Evolutionary conservation across 2,329 filamentous ascomycete genomes (phyloP).

Genomic region (Monosporascus sp.): DNA sequence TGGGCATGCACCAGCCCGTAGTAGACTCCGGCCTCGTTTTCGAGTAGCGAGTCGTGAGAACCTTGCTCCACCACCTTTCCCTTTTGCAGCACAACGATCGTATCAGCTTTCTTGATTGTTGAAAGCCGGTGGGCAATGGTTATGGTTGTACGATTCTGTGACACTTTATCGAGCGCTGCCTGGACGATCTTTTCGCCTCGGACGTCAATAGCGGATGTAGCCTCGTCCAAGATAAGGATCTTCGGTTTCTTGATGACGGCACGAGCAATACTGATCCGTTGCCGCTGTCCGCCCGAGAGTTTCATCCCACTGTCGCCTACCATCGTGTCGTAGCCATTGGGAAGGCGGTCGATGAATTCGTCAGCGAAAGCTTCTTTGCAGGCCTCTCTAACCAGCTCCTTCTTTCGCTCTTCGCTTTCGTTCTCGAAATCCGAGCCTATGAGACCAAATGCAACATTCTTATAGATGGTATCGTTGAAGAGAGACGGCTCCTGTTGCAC

Average conservation of each 20-base stretch:
- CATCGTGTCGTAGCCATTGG: conserved; percentile 62
- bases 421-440: conserved; percentile 47
- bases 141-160: conserved; percentile 61
- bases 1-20: conserved; percentile 61
- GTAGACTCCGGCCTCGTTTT: conserved; percentile 57
- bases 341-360: conserved; percentile 61
- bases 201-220: conserved; percentile 60
- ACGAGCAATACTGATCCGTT: conserved; percentile 72
- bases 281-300: conserved; percentile 79
- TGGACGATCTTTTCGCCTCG: conserved; percentile 57
- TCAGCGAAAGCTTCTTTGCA: conserved; percentile 64
- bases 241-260: conserved; percentile 66
- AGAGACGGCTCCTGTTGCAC: conserved; percentile 65
- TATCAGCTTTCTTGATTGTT: conserved; percentile 71
- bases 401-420: conserved; percentile 49
- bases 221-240: conserved; percentile 72
- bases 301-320: conserved; percentile 76
- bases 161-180: conserved; percentile 55
- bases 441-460: conserved; percentile 57
- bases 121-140: conserved; percentile 70
- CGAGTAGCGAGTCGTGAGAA: conserved; percentile 66
- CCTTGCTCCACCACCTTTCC: conserved; percentile 69
- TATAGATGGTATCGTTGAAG: conserved; percentile 60
- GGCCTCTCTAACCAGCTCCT: conserved; percentile 55
- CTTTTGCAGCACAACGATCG: conserved; percentile 69